Conservation (phyloP, 805 yeast species). For the Candida fluviatilis region DNA sequence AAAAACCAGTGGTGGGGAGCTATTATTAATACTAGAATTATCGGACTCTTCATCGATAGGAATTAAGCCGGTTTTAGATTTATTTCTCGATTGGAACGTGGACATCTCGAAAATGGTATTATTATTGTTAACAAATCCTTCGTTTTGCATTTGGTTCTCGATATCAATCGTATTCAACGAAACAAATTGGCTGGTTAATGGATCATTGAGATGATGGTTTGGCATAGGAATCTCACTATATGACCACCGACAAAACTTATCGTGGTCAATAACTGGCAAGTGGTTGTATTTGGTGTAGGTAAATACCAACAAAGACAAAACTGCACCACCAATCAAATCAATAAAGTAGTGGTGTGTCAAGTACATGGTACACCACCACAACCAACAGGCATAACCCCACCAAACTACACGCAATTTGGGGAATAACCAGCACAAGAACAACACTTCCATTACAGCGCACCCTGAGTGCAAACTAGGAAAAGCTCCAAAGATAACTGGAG, state of each 20-base stretch:
- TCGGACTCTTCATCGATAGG: constrained; percentile 4
- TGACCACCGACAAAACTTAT: constrained; percentile 66
- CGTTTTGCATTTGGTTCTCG: constrained; percentile 2
- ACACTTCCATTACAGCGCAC: constrained; percentile 88
- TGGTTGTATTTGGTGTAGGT: constrained; percentile 61
- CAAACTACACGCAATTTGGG: constrained; percentile 66
- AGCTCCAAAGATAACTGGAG: constrained; percentile 95
- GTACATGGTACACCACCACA: constrained; percentile 99
- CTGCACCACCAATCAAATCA: constrained; percentile 91
- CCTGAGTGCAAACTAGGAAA: constrained; percentile 85
- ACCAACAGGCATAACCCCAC: constrained; percentile 79
- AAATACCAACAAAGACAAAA: constrained; percentile 69
- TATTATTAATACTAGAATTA: constrained; percentile 13
- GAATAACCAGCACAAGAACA: constrained; percentile 78
- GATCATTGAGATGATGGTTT: constrained; percentile 26
- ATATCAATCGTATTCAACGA: constrained; percentile 5
- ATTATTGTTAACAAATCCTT: constrained; percentile 3
- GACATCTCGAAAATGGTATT: constrained; percentile 2
- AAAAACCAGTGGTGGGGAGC: constrained; percentile 39
- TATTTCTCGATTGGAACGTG: constrained; percentile 1
- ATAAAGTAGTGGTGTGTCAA: constrained; percentile 94
- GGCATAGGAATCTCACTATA: constrained; percentile 37
- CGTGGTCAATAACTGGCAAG: constrained; percentile 57
- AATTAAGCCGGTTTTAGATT: background rate
- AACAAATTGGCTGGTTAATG: constrained; percentile 19